Base-by-base conservation (phyloP, 1,139 yeast genomes). In the Sugiyamaella grinbergsii region DNA sequence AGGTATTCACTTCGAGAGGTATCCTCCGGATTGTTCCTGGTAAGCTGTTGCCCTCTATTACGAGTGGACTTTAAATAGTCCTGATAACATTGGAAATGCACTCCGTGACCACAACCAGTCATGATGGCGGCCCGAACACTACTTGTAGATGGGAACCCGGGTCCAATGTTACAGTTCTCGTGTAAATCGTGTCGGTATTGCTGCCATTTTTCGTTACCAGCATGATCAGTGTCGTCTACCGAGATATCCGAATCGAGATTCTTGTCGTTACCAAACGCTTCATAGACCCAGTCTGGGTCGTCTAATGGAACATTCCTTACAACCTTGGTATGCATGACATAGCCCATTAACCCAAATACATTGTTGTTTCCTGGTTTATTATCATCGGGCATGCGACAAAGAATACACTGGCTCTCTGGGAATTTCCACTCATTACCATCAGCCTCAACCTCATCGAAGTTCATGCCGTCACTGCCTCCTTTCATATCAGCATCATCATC, bases 21-120 rank as follows among this genome's bases (percentile, higher is more conserved):
- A 57, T 85, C 82, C 56, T 85, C 95, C 0, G 97, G 95, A 5
- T 83, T 75, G 52, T 90, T 87, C 64, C 95, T 74, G 0, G 96
- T 86, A 29, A 90, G 81, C 62, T 88, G 95, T 31, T 78, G 66
- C 61, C 80, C 86, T 26, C 84, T 77, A 11, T 74, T 69, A 50
- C 79, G 72, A 42, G 78, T 75, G 16, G 80, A 75, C 46, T 74
- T 73, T 62, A 82, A 70, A 63, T 82, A 87, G 54, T 82, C 81
- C 50, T 79, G 66, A 60, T 84, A 86, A 63, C 98, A 93, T 31
- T 79, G 77, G 58, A 79, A 81, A 67, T 93, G 98, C 82, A 93
- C 85, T 1, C 96, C 95, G 69, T 93, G 98, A 0, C 97, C 95
- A 71, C 98, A 93, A 48, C 95, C 83, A 60, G 84, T 82, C 4